Conservation (phyloP, 805 yeast genomes). For the Ogataea saltuana region DNA sequence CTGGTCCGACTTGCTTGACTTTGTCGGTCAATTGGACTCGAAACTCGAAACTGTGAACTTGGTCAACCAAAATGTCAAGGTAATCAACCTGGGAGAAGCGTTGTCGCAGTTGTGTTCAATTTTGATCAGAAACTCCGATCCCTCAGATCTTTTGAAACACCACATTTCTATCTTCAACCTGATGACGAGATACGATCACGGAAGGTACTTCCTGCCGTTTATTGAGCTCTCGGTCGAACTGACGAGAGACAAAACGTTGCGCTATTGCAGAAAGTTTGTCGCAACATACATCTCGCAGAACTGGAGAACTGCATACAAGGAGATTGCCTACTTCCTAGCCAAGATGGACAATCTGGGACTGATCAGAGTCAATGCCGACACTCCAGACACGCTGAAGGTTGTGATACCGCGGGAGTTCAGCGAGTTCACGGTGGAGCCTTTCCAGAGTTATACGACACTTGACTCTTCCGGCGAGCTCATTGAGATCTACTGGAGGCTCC, state of each 20-base stretch:
- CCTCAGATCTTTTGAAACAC: constrained; percentile 44
- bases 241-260: constrained; percentile 45
- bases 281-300: constrained; percentile 48
- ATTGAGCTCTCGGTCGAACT: constrained; percentile 46
- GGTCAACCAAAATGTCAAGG: constrained; percentile 6
- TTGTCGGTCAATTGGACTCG: constrained; percentile 16
- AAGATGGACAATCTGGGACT: constrained; percentile 35
- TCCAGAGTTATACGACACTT: constrained; percentile 19
- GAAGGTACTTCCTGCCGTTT: constrained; percentile 45
- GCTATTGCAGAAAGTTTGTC: constrained; percentile 46
- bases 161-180: constrained; percentile 46
- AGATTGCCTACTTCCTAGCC: constrained; percentile 45
- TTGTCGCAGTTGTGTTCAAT: constrained; percentile 49
- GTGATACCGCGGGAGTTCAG: constrained; percentile 37
- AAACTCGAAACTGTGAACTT: constrained; percentile 3
- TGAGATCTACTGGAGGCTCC: constrained; percentile 54
- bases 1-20: constrained; percentile 43
- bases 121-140: constrained; percentile 53
- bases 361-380: constrained; percentile 9
- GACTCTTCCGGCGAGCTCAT: constrained; percentile 20
- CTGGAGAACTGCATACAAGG: constrained; percentile 40
- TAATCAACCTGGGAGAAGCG: constrained; percentile 25
- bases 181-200: constrained; percentile 37
- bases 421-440: constrained; percentile 30
- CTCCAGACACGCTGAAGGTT: constrained; percentile 21